Base-by-base conservation (phyloP, 2,329 filamentous ascomycete genomes). In the Monosporascus sp. region DNA sequence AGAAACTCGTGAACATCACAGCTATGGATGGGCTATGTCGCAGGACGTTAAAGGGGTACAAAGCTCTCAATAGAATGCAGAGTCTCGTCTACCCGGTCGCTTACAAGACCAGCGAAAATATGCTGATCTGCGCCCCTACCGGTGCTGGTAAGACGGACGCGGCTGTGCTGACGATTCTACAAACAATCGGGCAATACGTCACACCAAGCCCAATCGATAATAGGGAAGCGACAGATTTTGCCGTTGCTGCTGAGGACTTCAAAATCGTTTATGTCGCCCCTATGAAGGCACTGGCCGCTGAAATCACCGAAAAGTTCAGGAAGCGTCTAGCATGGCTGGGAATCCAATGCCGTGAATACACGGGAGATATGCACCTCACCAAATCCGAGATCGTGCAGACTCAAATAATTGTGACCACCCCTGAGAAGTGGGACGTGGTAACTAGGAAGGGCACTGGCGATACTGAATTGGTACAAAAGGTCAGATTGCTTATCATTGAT, bases 131-230 rank as follows among this genome's bases (percentile, higher is more conserved):
- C 71, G 94, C 94, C 22, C 94, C 94, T 5, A 99, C 94, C 51
- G 94, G 94, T 83, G 92, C 92, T 56, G 94, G 94, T 84, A 99
- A 99, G 80, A 99, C 94, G 1, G 94, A 99, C 72, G 94, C 93
- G 31, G 95, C 94, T 8, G 95, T 99, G 92, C 80, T 99, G 61
- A 94, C 95, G 0, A 91, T 99, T 54, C 77, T 99, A 54, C 95
- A 96, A 68, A 88, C 89, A 0, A 86, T 99, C 53, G 85, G 89
- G 2, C 92, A 96, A 68, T 93, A 97, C 64, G 82, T 89, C 24
- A 77, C 80, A 1, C 93, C 94, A 0, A 91, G 85, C 60, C 93
- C 92, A 0, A 78, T 87, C 9, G 89, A 96, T 53, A 77, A 90
- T 41, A 83, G 83, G 0, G 75, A 84, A 51, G 85, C 88, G 1